Percentiles rank a stretch among this genome's conserved stretches.
Evolutionary conservation across 192 early-diverging fungal species (phyloP).

Genomic region (Globomyces pollinis-pini): DNA sequence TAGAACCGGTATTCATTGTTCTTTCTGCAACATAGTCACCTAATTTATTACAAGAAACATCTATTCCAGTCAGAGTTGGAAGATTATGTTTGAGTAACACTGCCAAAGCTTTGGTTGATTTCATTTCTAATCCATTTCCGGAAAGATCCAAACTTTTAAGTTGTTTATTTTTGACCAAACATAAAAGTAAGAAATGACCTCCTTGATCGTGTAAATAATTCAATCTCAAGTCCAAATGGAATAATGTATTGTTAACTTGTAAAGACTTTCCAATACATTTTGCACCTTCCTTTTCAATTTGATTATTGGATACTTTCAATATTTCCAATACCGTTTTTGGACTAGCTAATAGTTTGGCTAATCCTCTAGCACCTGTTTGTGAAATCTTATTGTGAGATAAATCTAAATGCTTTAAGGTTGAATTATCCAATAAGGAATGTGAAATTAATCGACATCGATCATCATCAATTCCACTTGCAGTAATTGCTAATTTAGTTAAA

Average conservation of each 20-base stretch:
- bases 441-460: constrained; percentile 33
- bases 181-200: constrained; percentile 20
- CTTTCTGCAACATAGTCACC: constrained; percentile 12
- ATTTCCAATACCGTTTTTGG: constrained; percentile 18
- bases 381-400: constrained; percentile 44
- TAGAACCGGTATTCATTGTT: constrained; percentile 1
- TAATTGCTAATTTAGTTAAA: constrained; percentile 22
- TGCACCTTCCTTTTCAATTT: constrained; percentile 26
- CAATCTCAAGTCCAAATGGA: constrained; percentile 26
- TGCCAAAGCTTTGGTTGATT: constrained; percentile 19
- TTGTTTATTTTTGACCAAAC: constrained; percentile 18
- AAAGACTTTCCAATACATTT: constrained; percentile 27
- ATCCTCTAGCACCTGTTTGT: constrained; percentile 32
- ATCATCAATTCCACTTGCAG: constrained; percentile 33
- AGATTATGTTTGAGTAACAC: constrained; percentile 26
- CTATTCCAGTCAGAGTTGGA: constrained; percentile 16
- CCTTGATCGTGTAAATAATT: constrained; percentile 33
- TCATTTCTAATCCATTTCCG: constrained; percentile 26
- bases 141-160: constrained; percentile 27
- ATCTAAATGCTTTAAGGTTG: constrained; percentile 29
- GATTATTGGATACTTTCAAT: constrained; percentile 37
- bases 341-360: constrained; percentile 32
- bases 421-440: constrained; percentile 26
- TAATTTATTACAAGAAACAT: constrained; percentile 44
- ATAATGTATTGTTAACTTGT: constrained; percentile 18